These are phyloP conservation scores for Encephalitozoon hellem DNA, from an alignment of 371 early-diverging fungal genomes.

Conservation along the genomic window DNA sequence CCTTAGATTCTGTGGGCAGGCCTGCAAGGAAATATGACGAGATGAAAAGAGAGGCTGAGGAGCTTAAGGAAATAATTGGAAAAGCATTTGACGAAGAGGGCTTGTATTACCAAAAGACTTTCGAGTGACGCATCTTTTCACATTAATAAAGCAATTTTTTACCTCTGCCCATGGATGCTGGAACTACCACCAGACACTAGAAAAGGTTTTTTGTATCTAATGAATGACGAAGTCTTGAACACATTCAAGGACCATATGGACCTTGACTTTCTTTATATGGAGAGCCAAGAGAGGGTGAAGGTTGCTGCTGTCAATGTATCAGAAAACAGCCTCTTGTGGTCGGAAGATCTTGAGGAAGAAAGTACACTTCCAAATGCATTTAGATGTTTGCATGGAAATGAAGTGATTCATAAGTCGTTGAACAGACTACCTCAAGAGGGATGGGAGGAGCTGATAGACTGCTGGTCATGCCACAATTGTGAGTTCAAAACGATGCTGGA, in stretches of 20 bases:
- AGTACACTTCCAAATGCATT: neutral
- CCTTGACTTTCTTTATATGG: neutral
- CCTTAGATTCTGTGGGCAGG: constrained; percentile 19
- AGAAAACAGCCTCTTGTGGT: neutral
- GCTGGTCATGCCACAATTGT: constrained; percentile 60
- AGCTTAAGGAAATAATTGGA: constrained; percentile 23
- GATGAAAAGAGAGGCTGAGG: constrained; percentile 29
- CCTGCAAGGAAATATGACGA: constrained; percentile 34
- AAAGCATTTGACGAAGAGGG: neutral
- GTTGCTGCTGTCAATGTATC: neutral
- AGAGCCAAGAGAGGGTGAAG: neutral
- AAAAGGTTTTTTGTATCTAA: neutral
- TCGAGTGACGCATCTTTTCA: neutral
- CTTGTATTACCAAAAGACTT: neutral
- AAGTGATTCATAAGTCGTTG: constrained; percentile 13
- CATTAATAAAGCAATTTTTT: neutral
- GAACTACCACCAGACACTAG: neutral
- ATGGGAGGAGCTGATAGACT: constrained; percentile 60
- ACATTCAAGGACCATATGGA: neutral
- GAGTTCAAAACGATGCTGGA: constrained; percentile 55
- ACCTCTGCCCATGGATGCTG: neutral
- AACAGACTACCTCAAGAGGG: constrained; percentile 53
- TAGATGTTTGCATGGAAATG: constrained; percentile 39
- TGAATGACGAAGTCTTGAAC: neutral
- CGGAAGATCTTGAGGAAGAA: neutral